Evolutionary conservation across 306 rosid genomes (phyloP).

Genomic region (Arachis hypogaea): DNA sequence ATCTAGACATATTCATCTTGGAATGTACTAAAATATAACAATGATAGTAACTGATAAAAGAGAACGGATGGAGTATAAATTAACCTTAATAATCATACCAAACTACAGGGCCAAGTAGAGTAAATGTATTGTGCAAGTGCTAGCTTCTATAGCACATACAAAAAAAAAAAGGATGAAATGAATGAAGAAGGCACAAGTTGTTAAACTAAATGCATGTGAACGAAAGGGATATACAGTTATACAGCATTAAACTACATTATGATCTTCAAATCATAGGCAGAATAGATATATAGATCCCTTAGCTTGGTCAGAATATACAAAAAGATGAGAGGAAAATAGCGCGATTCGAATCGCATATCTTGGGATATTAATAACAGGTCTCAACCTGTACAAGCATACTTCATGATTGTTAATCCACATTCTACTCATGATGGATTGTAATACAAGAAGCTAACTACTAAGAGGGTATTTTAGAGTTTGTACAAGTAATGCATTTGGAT

Average conservation of each 20-base stretch:
- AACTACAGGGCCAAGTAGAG: no score
- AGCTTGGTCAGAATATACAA: slow-evolving; percentile 5
- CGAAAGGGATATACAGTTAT: no score
- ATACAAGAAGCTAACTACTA: slow-evolving; percentile 23
- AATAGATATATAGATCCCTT: neutral
- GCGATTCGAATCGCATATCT: no score
- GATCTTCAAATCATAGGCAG: slow-evolving; percentile 5
- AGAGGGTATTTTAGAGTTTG: slow-evolving; percentile 17
- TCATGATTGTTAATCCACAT: slow-evolving; percentile 26
- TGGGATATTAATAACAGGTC: neutral
- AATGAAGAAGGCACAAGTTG: neutral
- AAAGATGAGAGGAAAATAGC: neutral
- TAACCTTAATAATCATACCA: no score
- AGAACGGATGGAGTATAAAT: no score
- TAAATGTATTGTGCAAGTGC: no score
- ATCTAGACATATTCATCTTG: no score
- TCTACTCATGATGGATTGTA: slow-evolving; percentile 1
- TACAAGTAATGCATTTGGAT: slow-evolving; percentile 34
- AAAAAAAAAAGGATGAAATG: no score
- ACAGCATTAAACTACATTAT: neutral
- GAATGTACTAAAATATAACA: no score
- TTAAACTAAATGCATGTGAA: neutral
- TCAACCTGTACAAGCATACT: neutral
- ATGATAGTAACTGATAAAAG: no score
- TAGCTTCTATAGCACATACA: no score